These are phyloP conservation scores for Apiotrichum gamsii DNA, from an alignment of 1,284 basidiomycete genomes.

Conservation along the genomic window DNA sequence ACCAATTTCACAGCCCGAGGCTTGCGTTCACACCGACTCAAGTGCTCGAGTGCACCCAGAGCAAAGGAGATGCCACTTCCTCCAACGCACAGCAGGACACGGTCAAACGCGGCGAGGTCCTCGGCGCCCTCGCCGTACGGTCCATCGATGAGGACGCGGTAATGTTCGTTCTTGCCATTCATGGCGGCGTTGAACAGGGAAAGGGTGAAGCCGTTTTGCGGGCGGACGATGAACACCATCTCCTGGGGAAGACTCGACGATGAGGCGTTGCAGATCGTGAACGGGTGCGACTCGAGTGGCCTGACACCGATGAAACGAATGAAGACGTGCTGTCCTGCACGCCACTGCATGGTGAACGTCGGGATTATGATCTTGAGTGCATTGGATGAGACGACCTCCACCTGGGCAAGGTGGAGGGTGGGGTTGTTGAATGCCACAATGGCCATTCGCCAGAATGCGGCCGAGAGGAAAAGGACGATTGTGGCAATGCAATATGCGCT, in stretches of 20 bases:
- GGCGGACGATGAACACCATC: slow-evolving; percentile 14
- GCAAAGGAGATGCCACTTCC: slow-evolving; percentile 5
- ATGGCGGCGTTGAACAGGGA: not conserved
- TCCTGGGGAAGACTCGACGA: slow-evolving; percentile 14
- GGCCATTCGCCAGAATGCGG: slow-evolving; percentile 37
- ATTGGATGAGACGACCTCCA: slow-evolving; percentile 39
- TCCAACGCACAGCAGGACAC: slow-evolving; percentile 1
- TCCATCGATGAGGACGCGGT: slow-evolving; percentile 4
- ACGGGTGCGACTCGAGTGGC: slow-evolving; percentile 46
- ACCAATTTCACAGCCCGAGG: not conserved
- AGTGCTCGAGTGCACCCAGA: not conserved
- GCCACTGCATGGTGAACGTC: slow-evolving; percentile 37
- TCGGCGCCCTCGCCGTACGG: slow-evolving; percentile 5
- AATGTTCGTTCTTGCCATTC: not conserved
- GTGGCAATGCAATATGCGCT: slow-evolving; percentile 48
- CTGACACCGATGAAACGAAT: slow-evolving; percentile 38
- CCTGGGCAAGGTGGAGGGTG: slow-evolving; percentile 24
- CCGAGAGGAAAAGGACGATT: slow-evolving; percentile 37
- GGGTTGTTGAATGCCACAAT: slow-evolving; percentile 37
- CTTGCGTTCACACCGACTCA: not conserved
- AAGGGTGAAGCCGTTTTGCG: slow-evolving; percentile 2
- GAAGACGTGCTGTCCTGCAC: slow-evolving; percentile 50
- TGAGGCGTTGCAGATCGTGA: slow-evolving; percentile 41
- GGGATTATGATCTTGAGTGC: slow-evolving; percentile 43
- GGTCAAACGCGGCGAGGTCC: slow-evolving; percentile 1